phyloP scores from a whole-genome alignment of 352 stramenopile species.

The Lagenidium giganteum region DNA sequence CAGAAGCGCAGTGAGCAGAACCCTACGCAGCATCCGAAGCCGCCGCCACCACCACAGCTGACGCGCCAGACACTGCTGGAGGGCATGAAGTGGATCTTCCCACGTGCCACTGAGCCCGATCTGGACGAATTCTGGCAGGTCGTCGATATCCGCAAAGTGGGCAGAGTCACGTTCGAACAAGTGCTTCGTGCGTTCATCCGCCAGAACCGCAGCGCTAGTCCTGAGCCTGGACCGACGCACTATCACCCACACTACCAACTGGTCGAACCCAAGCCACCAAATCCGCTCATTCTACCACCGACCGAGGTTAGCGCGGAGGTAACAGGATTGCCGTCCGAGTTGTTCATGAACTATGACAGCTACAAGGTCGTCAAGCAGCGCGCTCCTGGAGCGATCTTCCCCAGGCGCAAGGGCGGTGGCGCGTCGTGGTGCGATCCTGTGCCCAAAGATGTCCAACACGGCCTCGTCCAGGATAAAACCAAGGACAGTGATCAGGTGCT shows the following conservation, averaged over 20 bases:
- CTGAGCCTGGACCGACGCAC: constrained; percentile 43
- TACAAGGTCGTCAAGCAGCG: constrained; percentile 39
- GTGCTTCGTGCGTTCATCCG: constrained; percentile 18
- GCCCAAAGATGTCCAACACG: constrained; percentile 2
- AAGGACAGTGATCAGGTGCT: no score
- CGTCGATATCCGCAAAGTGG: constrained; percentile 8
- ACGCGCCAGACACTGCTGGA: constrained; percentile 25
- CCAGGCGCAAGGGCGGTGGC: constrained; percentile 40
- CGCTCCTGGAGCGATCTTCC: constrained; percentile 26
- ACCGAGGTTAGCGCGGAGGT: constrained; percentile 12
- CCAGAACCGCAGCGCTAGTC: constrained; percentile 26
- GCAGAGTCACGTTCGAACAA: constrained; percentile 11
- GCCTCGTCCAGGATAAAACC: no score
- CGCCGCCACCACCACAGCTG: no score
- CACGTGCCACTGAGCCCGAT: constrained; percentile 24
- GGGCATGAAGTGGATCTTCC: constrained; percentile 36
- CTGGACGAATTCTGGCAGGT: constrained; percentile 37
- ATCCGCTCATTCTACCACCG: constrained; percentile 37
- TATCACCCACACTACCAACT: constrained; percentile 37
- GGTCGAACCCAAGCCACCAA: constrained; percentile 20
- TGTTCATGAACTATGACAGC: constrained; percentile 50
- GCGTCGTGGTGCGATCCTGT: constrained; percentile 62
- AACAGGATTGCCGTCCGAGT: constrained; percentile 24
- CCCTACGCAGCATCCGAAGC: no score
- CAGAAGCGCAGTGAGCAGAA: not conserved